A percentile compares a stretch with the other conserved stretches of the same genome.
Evolutionary conservation across 169 alveolate genomes (phyloP).

Genomic region (Plasmodium blacklocki): DNA sequence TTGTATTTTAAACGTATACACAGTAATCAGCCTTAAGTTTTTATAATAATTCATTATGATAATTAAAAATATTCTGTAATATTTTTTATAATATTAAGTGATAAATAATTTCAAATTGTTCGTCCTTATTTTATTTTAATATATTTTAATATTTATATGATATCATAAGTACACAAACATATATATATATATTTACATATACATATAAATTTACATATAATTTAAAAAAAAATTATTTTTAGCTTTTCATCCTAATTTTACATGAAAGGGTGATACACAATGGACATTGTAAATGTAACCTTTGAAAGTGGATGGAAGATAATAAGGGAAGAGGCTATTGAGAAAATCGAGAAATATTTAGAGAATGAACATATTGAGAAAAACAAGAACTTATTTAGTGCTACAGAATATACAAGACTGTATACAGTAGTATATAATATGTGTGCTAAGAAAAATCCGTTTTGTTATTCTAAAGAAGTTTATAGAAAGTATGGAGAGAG

Average conservation of each 20-base stretch:
- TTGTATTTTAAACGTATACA: too few relatives aligned
- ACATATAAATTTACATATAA: slow-evolving; percentile 1
- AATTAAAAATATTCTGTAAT: too few relatives aligned
- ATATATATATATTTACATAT: background rate
- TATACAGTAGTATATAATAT: slow-evolving; percentile 80
- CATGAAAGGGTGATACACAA: background rate
- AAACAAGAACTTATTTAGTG: slow-evolving; percentile 75
- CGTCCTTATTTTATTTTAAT: too few relatives aligned
- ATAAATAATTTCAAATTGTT: too few relatives aligned
- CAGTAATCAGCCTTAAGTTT: too few relatives aligned
- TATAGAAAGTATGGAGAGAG: slow-evolving; percentile 74
- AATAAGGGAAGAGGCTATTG: slow-evolving; percentile 67
- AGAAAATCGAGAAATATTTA: slow-evolving; percentile 65
- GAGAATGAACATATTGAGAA: slow-evolving; percentile 33
- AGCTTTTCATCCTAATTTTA: background rate
- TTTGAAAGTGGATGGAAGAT: slow-evolving; percentile 74
- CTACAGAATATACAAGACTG: slow-evolving; percentile 78
- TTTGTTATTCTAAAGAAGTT: slow-evolving; percentile 74
- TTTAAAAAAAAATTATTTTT: slow-evolving; percentile 4
- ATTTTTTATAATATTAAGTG: too few relatives aligned
- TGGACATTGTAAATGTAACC: slow-evolving; percentile 51
- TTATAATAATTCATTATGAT: too few relatives aligned
- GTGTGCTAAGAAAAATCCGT: slow-evolving; percentile 78
- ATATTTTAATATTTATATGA: too few relatives aligned
- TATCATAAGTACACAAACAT: too few relatives aligned